These are phyloP conservation scores for Pestalotiopsis sp. DNA, from an alignment of 2,329 filamentous ascomycete species.

Conservation along the genomic window DNA sequence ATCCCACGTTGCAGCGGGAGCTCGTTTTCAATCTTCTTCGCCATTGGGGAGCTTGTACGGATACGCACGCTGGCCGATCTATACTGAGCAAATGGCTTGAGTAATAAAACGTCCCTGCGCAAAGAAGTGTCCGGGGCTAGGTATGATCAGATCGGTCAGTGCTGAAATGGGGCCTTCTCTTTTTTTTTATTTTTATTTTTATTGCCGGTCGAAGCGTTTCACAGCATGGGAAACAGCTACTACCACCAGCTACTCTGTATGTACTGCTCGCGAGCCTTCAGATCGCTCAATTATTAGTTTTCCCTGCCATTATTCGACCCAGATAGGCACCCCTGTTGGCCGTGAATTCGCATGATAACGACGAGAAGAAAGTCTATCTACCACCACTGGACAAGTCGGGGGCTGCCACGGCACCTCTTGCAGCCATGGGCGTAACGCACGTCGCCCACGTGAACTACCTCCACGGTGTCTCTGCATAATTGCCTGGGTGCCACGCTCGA, in stretches of 20 bases:
- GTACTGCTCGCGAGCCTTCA: not conserved
- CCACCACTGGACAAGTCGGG: constrained; percentile 10
- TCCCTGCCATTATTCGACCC: not conserved
- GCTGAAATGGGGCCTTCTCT: not conserved
- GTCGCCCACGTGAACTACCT: constrained; percentile 13
- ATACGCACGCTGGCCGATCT: not conserved
- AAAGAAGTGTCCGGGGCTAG: not conserved
- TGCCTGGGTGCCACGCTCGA: not conserved
- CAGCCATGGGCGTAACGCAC: not conserved
- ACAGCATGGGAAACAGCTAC: not conserved
- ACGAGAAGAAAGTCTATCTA: not conserved
- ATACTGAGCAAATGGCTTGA: not conserved
- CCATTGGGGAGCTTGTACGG: not conserved
- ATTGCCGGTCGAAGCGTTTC: not conserved
- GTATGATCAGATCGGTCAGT: not conserved
- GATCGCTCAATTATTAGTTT: not conserved
- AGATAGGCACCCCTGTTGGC: not conserved
- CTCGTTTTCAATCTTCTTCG: not conserved
- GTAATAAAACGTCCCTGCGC: not conserved
- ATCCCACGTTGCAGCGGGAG: not conserved
- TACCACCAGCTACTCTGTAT: not conserved
- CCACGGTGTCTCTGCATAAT: constrained; percentile 14
- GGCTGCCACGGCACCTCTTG: constrained; percentile 10
- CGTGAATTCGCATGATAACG: not conserved
- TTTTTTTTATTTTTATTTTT: too few relatives aligned